A percentile compares a stretch with the other conserved stretches of the same genome.
These are phyloP conservation scores for Phytophthora kernoviae DNA, from an alignment of 352 stramenopile species.

Conservation along the genomic window DNA sequence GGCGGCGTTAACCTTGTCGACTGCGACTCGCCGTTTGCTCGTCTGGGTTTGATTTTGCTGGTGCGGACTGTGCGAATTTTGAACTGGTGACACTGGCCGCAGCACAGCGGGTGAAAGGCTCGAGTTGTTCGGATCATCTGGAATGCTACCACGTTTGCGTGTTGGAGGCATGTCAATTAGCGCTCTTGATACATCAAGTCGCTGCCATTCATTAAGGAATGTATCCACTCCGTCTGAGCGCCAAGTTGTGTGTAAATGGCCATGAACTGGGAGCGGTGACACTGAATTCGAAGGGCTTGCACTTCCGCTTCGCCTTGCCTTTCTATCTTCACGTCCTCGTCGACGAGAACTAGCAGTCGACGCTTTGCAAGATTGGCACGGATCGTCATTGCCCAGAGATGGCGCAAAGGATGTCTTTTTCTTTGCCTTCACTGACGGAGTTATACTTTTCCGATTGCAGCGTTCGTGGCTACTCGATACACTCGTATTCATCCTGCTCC, in stretches of 20 bases:
- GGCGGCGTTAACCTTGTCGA: slow-evolving; percentile 73
- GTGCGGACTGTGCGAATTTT: background rate
- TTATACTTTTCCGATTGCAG: background rate
- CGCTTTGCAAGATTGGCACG: background rate
- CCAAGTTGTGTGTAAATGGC: slow-evolving; percentile 4
- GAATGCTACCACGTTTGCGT: slow-evolving; percentile 6
- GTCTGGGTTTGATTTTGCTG: slow-evolving; percentile 14
- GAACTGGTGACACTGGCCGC: slow-evolving; percentile 8
- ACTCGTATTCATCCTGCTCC: background rate
- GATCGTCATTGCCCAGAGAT: slow-evolving; percentile 1
- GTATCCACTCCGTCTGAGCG: slow-evolving; percentile 11
- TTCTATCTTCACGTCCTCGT: slow-evolving; percentile 14
- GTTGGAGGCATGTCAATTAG: slow-evolving; percentile 14
- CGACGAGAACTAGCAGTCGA: background rate
- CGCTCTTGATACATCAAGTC: slow-evolving; percentile 38
- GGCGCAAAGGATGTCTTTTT: slow-evolving; percentile 11
- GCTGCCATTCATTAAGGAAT: slow-evolving; percentile 46
- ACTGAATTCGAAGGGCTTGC: slow-evolving; percentile 14
- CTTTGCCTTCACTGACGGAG: slow-evolving; percentile 2
- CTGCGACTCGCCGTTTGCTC: slow-evolving; percentile 43
- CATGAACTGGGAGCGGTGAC: slow-evolving; percentile 8
- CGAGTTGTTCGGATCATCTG: slow-evolving; percentile 2
- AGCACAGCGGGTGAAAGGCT: background rate
- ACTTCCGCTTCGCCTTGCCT: background rate
- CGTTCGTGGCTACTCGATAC: background rate